Percentiles rank a stretch among this genome's conserved stretches.
These are phyloP conservation scores for Lipomyces starkeyi DNA, from an alignment of 805 yeast species.

Conservation along the genomic window DNA sequence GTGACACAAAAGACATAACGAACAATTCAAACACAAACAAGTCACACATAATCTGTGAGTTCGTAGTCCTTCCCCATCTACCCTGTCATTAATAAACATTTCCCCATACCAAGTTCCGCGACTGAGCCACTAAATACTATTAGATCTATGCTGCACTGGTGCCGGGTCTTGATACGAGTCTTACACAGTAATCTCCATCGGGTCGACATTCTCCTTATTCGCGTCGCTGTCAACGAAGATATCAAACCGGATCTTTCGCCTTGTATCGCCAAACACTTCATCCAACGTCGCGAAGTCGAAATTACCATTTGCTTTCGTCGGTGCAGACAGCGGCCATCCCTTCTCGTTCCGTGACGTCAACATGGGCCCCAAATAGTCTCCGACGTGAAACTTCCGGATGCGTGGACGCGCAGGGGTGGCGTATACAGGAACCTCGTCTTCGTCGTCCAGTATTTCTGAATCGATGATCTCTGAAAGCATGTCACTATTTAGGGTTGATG, in stretches of 20 bases:
- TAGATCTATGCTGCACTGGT: no score
- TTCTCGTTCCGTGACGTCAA: slow-evolving; percentile 22
- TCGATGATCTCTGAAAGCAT: not conserved
- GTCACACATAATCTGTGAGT: no score
- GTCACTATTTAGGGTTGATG: not conserved
- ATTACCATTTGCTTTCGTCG: slow-evolving; percentile 18
- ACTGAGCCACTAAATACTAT: no score
- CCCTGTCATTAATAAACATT: no score
- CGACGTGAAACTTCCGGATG: slow-evolving; percentile 23
- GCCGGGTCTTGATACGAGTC: not conserved
- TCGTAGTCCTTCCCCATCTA: no score
- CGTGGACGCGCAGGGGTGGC: slow-evolving; percentile 36
- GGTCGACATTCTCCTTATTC: slow-evolving; percentile 14
- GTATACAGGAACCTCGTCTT: slow-evolving; percentile 10
- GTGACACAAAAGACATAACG: no score
- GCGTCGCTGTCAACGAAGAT: slow-evolving; percentile 11
- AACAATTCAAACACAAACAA: no score
- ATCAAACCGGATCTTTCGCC: slow-evolving; percentile 25
- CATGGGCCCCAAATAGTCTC: slow-evolving; percentile 27
- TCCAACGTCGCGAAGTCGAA: slow-evolving; percentile 17
- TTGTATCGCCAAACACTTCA: slow-evolving; percentile 11
- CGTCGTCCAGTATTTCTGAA: slow-evolving; percentile 11
- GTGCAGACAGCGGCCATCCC: slow-evolving; percentile 33
- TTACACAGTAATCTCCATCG: not conserved
- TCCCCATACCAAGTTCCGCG: no score